These are phyloP conservation scores for Neurospora tetraspora DNA, from an alignment of 495 filamentous ascomycete species.

Conservation along the genomic window DNA sequence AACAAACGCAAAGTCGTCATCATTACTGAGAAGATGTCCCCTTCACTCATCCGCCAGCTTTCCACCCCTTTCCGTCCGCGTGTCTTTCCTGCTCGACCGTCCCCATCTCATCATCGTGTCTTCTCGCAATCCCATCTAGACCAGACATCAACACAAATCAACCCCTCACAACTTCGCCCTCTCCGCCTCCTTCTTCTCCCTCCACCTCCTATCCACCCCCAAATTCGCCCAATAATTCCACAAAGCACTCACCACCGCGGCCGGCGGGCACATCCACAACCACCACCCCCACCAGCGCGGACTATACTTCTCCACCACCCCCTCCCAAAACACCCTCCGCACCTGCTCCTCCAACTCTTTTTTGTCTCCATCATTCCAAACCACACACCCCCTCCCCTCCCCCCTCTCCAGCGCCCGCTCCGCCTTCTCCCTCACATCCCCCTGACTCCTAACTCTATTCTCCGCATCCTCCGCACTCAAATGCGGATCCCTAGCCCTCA, in stretches of 20 bases:
- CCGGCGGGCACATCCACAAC: slow-evolving; percentile 60
- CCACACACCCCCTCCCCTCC: slow-evolving; percentile 54
- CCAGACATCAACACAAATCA: background rate
- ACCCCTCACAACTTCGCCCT: slow-evolving; percentile 55
- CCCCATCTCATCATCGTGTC: background rate
- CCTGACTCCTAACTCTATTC: slow-evolving; percentile 75
- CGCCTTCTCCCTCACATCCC: slow-evolving; percentile 74
- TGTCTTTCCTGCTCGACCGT: background rate
- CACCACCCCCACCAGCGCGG: slow-evolving; percentile 74
- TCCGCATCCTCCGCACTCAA: slow-evolving; percentile 69
- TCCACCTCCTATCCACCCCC: slow-evolving; percentile 59
- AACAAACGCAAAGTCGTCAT: background rate
- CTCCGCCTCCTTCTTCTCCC: slow-evolving; percentile 50
- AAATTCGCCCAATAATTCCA: slow-evolving; percentile 61
- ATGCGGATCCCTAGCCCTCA: slow-evolving; percentile 62
- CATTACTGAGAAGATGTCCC: background rate
- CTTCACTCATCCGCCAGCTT: background rate
- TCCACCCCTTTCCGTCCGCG: background rate
- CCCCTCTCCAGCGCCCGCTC: slow-evolving; percentile 55
- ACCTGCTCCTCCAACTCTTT: slow-evolving; percentile 58
- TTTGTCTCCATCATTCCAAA: slow-evolving; percentile 75
- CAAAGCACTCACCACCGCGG: slow-evolving; percentile 52
- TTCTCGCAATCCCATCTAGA: background rate
- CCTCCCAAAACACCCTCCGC: slow-evolving; percentile 40
- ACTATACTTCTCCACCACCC: slow-evolving; percentile 48